Conservation (phyloP, 257 asterid genomes). For the Solanum tarapatanum region DNA sequence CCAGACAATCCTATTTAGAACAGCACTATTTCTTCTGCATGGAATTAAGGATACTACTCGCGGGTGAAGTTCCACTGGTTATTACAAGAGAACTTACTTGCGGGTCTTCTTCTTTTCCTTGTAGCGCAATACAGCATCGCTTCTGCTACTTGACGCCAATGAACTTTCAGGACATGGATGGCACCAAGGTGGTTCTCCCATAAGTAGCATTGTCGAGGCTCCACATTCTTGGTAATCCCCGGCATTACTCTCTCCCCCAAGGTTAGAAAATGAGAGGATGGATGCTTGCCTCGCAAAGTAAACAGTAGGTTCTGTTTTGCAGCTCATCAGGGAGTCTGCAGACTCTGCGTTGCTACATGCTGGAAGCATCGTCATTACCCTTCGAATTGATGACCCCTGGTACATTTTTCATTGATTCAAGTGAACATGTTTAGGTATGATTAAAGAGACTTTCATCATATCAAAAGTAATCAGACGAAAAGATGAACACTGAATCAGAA, state of each 20-base stretch:
- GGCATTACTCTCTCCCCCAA: constrained; percentile 14
- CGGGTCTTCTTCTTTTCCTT: constrained; percentile 63
- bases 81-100: constrained; percentile 30
- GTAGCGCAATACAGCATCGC: constrained; percentile 53
- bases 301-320: constrained; percentile 29
- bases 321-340: constrained; percentile 27
- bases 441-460: not conserved
- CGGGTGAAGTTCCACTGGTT: not conserved
- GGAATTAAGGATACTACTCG: not conserved
- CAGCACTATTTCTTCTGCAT: not conserved
- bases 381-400: constrained; percentile 18
- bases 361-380: constrained; percentile 23
- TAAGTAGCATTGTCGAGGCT: constrained; percentile 17
- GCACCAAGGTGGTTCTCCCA: constrained; percentile 25
- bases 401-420: not conserved
- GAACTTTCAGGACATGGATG: constrained; percentile 17
- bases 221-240: constrained; percentile 34
- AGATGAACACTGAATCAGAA: not conserved
- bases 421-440: not conserved
- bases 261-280: constrained; percentile 24
- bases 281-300: constrained; percentile 25
- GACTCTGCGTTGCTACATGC: constrained; percentile 30
- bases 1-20: not conserved
- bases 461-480: not conserved
- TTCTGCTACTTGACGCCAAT: constrained; percentile 32